These are phyloP conservation scores for Aspergillus sp. DNA, from an alignment of 2,329 filamentous ascomycete genomes.

Conservation along the genomic window DNA sequence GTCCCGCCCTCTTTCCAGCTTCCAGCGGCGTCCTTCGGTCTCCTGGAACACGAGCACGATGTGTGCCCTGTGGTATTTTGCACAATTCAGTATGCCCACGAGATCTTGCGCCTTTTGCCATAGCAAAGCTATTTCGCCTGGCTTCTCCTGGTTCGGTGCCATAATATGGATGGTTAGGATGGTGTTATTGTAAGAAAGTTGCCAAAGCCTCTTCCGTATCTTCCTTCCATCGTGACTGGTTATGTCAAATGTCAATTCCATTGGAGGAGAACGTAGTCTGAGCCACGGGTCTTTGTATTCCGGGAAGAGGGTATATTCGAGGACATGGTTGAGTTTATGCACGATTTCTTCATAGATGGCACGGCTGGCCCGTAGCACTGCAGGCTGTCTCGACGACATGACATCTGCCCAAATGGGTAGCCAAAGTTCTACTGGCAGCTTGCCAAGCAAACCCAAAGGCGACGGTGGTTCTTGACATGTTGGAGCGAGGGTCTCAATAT, in stretches of 20 bases:
- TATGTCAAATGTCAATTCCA: not conserved
- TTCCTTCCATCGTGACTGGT: not conserved
- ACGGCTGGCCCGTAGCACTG: conserved; percentile 6
- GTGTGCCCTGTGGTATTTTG: not conserved
- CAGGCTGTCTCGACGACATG: not conserved
- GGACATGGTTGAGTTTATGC: conserved; percentile 4
- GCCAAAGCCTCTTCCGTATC: not conserved
- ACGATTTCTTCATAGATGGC: conserved; percentile 9
- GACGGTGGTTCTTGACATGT: not conserved
- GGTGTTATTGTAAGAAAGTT: conserved; percentile 2
- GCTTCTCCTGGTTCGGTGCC: not conserved
- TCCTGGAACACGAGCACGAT: not conserved
- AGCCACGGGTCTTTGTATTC: not conserved
- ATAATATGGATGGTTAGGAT: not conserved
- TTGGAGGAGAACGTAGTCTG: not conserved
- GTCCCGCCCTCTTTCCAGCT: not conserved
- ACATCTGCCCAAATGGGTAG: conserved; percentile 6
- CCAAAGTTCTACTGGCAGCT: conserved; percentile 4
- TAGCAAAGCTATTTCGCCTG: not conserved
- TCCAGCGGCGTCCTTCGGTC: not conserved
- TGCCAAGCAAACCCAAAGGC: not conserved
- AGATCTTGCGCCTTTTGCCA: not conserved
- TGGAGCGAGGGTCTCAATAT: no score
- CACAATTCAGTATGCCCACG: not conserved
- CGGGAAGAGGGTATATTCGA: conserved; percentile 6